Base-by-base conservation (phyloP, 1,284 basidiomycete genomes). In the Sporisorium graminicola region DNA sequence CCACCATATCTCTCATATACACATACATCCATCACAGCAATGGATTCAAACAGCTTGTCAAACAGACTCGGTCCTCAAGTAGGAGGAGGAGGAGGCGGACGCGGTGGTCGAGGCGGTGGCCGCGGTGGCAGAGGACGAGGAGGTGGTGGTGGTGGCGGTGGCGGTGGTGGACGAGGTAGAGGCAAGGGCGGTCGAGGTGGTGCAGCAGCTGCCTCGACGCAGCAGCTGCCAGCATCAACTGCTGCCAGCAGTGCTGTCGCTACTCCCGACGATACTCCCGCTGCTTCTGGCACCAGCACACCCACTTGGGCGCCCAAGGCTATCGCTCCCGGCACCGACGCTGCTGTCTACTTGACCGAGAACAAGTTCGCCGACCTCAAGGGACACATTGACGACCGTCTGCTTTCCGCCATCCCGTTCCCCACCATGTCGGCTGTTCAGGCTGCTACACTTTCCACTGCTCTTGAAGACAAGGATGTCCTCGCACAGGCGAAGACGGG, bases 401-500 rank as follows among this genome's bases (percentile, higher is more conserved):
- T 86, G 18, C 69, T 85, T 20, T 31, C 62, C 5, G 69, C 71
- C 22, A 80, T 87, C 14, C 85, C 86, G 4, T 87, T 86, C 77
- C 81, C 84, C 58, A 78, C 65, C 73, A 87, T 87, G 79, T 87
- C 87, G 3, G 85, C 86, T 53, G 87, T 88, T 18, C 88, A 89
- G 82, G 88, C 87, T 7, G 85, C 86, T 40, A 88, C 88, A 1
- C 79, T 89, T 18, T 86, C 86, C n/a, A 76, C 86, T 7, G 86
- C 87, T 42, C 75, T 88, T 4, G 77, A 80, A 0, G 86, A 86
- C 44, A 78, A 81, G 35, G 88, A 88, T 58, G 82, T 88, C 5
- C 74, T 95, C 40, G 92, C 94, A 22, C 91, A 92, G 81, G 93
- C 94, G n/a, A 93, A 92, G 86, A 96, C 95, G 0, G 94, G 95